Base-by-base conservation (phyloP, 257 asterid species). In the Buddleja alternifolia region DNA sequence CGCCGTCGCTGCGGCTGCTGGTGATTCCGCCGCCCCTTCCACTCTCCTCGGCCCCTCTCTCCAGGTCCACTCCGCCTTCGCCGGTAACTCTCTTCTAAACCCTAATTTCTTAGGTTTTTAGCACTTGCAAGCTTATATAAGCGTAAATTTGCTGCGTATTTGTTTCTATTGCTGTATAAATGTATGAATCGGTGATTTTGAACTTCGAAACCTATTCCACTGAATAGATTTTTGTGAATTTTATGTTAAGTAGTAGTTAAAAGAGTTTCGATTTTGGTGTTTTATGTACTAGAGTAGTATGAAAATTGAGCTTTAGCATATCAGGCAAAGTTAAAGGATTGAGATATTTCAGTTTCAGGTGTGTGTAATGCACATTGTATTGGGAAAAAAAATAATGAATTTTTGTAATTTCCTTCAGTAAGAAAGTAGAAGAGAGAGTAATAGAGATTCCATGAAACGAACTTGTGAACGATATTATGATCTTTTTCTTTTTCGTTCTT, bases 21-120 rank as follows among this genome's bases (percentile, higher is more conserved):
- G 85, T 14, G 97, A 93, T 53, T 61, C 92, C 34, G 77, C 70
- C 20, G 90, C 97, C 42, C 94, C 98, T 6, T 72, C 91, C 23
- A 75, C 89, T 51, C 90, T 93, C 39, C 89, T 93, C 65, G 98
- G 98, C 9, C 97, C 98, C 10, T 93, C 98, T 24, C 86, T 93
- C 5, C 96, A 90, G 67, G 95, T 90, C 36, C 95, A 87, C 75
- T 86, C 98, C 42, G 92, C 95, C 41, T 88, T 93, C 66, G 96
- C 98, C 41, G 98, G 98, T 90, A 75, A 72, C 32, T 76, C 47
- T 55, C 82, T 56, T 21, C 40, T 6, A 17, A 71, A 71, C 78
- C 83, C 74, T 76, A 82, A 60, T 66, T 51, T 48, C 24, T 54
- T 29, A 29, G 5, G 2, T 29, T 1, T 1, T 29, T 51, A 10